Evolutionary conservation across 208 protist genomes (phyloP).

Genomic region (Sergeia podlipaevii): DNA sequence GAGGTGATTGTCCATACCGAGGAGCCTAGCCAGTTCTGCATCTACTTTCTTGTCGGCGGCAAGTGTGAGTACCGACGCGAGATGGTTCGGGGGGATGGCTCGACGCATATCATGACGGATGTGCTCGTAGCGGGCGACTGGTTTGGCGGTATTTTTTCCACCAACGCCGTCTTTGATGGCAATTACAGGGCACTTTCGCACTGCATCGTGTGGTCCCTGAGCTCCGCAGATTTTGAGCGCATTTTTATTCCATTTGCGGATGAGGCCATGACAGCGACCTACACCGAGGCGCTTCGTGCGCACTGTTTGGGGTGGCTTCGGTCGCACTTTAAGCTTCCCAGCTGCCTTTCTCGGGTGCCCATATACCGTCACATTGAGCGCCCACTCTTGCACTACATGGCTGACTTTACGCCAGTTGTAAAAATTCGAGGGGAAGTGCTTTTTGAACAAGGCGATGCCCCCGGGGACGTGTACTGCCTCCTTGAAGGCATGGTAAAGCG

Average conservation of each 20-base stretch:
- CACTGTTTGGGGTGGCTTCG: conserved; percentile 45
- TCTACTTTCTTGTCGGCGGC: conserved; percentile 82
- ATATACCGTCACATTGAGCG: conserved; percentile 68
- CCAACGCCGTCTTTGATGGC: conserved; percentile 38
- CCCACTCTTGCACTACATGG: conserved; percentile 32
- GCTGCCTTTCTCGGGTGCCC: conserved; percentile 54
- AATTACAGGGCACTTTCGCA: conserved; percentile 68
- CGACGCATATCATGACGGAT: conserved; percentile 1
- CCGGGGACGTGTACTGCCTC: conserved; percentile 78
- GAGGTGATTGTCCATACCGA: conserved; percentile 57
- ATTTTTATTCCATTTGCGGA: conserved; percentile 56
- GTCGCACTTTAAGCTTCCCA: conserved; percentile 30
- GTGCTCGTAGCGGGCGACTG: conserved; percentile 35
- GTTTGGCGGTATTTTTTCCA: conserved; percentile 82
- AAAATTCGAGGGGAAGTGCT: conserved; percentile 60
- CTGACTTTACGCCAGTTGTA: conserved; percentile 66
- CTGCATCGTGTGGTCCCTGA: conserved; percentile 77
- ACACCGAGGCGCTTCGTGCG: conserved; percentile 33
- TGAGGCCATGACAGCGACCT: conserved; percentile 45
- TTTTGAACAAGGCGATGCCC: conserved; percentile 64
- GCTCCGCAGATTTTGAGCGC: conserved; percentile 53
- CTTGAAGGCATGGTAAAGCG: conserved; percentile 71
- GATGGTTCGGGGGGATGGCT: conserved; percentile 15
- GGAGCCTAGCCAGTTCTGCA: conserved; percentile 37
- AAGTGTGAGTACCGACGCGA: conserved; percentile 48